phyloP scores from a whole-genome alignment of 352 stramenopile genomes.

The Pythium plurisporium region DNA sequence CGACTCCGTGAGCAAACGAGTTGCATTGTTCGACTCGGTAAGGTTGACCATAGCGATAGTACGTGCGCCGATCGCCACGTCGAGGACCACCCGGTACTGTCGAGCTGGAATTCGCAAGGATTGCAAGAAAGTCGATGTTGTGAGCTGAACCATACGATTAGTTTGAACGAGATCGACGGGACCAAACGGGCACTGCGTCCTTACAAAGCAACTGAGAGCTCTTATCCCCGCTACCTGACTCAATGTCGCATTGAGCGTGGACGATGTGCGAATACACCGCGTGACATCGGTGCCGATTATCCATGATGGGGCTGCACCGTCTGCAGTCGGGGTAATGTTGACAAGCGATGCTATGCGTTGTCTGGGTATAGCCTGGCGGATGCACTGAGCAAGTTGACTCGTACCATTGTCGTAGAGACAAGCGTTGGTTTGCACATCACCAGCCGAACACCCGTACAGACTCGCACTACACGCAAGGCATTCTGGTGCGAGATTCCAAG shows the following conservation, averaged over 20 bases:
- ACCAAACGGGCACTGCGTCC: slow-evolving; percentile 13
- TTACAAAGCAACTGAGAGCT: slow-evolving; percentile 9
- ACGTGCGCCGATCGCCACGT: neutral
- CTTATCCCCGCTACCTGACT: neutral
- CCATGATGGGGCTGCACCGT: neutral
- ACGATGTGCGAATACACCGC: slow-evolving; percentile 1
- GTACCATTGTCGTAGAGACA: slow-evolving; percentile 17
- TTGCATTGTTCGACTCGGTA: neutral
- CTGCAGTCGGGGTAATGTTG: neutral
- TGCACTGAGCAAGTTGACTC: slow-evolving; percentile 7
- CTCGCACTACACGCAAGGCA: slow-evolving; percentile 4
- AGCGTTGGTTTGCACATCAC: neutral
- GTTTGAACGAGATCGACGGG: slow-evolving; percentile 17
- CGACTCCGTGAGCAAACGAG: neutral
- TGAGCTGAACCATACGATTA: slow-evolving; percentile 13
- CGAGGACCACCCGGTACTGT: slow-evolving; percentile 1
- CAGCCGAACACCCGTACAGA: slow-evolving; percentile 8
- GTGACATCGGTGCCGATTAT: slow-evolving; percentile 4
- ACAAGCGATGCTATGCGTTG: neutral
- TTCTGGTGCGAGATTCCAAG: slow-evolving; percentile 9
- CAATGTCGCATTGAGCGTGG: neutral
- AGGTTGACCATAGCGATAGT: neutral
- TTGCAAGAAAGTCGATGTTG: neutral
- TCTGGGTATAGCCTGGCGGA: slow-evolving; percentile 4
- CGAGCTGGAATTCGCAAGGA: slow-evolving; percentile 5